These are phyloP conservation scores for Kluyveromyces nonfermentans DNA, from an alignment of 805 yeast genomes.

Conservation along the genomic window DNA sequence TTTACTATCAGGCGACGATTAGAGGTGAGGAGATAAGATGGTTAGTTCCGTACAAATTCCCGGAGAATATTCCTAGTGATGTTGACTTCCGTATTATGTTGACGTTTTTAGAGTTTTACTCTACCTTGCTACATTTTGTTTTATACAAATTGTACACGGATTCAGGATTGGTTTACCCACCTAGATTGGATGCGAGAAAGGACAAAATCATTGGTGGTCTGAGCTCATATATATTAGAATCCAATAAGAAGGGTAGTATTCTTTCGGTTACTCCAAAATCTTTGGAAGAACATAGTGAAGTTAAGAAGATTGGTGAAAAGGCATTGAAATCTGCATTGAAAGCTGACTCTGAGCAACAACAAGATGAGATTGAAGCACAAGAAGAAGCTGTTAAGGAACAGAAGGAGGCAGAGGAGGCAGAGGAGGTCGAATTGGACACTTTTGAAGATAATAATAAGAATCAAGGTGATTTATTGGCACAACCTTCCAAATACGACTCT, in stretches of 20 bases:
- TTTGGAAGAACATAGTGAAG: conserved; percentile 17
- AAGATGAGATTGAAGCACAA: conserved; percentile 30
- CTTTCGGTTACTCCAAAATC: conserved; percentile 29
- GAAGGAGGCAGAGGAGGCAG: conserved; percentile 33
- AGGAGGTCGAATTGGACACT: conserved; percentile 51
- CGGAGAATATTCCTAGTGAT: conserved; percentile 89
- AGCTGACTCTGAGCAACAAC: conserved; percentile 33
- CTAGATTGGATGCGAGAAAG: conserved; percentile 62
- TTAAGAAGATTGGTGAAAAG: conserved; percentile 27
- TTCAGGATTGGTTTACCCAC: conserved; percentile 82
- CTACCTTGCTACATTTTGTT: conserved; percentile 83
- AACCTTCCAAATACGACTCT: conserved; percentile 54
- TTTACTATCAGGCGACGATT: conserved; percentile 83
- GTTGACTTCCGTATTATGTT: conserved; percentile 95
- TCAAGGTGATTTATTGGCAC: conserved; percentile 58
- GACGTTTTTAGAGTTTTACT: conserved; percentile 91
- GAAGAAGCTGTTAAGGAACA: conserved; percentile 27
- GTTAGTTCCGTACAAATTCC: conserved; percentile 96
- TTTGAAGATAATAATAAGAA: conserved; percentile 57
- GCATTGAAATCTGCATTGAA: conserved; percentile 48
- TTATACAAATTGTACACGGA: conserved; percentile 80
- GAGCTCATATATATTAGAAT: conserved; percentile 69
- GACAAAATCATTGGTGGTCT: conserved; percentile 86
- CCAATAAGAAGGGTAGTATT: conserved; percentile 24
- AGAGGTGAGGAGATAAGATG: conserved; percentile 91